Evolutionary conservation across 2,329 filamentous ascomycete genomes (phyloP).

Genomic region (Aspergillus transmontanensis): DNA sequence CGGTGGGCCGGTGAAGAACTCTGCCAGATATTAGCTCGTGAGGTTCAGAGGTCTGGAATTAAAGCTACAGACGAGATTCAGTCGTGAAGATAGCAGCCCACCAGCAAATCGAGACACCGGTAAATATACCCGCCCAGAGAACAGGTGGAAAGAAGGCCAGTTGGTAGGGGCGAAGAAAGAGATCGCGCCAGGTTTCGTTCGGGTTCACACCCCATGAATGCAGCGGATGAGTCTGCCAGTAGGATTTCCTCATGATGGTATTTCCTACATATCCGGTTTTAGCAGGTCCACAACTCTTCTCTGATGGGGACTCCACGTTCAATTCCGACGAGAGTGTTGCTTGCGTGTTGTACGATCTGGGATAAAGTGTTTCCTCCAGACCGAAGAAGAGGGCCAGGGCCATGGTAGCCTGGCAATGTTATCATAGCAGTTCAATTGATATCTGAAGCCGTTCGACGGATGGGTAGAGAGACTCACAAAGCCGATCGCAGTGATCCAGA

Average conservation of each 20-base stretch:
- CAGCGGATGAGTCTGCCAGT: not conserved
- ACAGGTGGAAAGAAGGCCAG: not conserved
- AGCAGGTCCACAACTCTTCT: not conserved
- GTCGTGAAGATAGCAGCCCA: constrained; percentile 7
- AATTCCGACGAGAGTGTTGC: no score
- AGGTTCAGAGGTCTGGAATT: no score
- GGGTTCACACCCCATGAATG: not conserved
- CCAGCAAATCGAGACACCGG: constrained; percentile 5
- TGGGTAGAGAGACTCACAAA: not conserved
- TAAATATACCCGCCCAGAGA: constrained; percentile 1
- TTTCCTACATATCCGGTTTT: not conserved
- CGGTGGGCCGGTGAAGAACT: constrained; percentile 3
- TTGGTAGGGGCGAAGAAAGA: not conserved
- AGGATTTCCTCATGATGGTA: not conserved
- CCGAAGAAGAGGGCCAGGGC: not conserved
- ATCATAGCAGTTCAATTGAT: not conserved
- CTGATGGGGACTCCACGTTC: not conserved
- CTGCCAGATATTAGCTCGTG: not conserved
- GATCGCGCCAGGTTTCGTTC: not conserved
- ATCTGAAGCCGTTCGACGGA: not conserved
- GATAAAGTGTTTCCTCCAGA: not conserved
- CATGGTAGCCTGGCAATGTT: not conserved
- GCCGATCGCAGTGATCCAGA: constrained; percentile 1
- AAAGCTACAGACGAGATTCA: constrained; percentile 1
- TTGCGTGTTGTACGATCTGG: not conserved